phyloP scores from a whole-genome alignment of 768 basidiomycete species.

The Calvatia gigantea region DNA sequence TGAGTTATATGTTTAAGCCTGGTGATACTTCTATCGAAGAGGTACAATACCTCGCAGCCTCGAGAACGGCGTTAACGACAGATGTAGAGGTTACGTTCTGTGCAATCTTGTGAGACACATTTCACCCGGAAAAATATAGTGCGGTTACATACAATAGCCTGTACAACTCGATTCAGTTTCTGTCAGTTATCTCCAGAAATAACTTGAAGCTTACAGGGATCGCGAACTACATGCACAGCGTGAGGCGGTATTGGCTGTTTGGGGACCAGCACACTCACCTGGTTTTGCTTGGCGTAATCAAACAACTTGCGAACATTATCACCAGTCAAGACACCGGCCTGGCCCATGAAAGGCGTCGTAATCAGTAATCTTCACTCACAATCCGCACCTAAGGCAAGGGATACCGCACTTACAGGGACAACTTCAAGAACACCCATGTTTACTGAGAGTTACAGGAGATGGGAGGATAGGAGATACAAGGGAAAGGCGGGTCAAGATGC shows the following conservation, averaged over 20 bases:
- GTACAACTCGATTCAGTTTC: slow-evolving; percentile 13
- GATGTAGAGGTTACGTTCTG: slow-evolving; percentile 98
- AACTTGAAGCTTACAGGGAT: slow-evolving; percentile 63
- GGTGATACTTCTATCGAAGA: slow-evolving; percentile 1
- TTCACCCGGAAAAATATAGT: too few species aligned
- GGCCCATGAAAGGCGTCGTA: slow-evolving; percentile 7
- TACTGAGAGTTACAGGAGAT: neutral
- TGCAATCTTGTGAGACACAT: neutral
- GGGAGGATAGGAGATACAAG: neutral
- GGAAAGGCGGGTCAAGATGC: slow-evolving; percentile 8
- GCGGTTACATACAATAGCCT: slow-evolving; percentile 86
- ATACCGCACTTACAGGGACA: slow-evolving; percentile 61
- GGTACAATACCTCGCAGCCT: slow-evolving; percentile 77
- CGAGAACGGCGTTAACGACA: slow-evolving; percentile 88
- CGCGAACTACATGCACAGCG: slow-evolving; percentile 54
- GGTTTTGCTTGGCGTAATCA: slow-evolving; percentile 85
- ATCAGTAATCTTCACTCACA: neutral
- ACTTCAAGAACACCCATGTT: slow-evolving; percentile 81
- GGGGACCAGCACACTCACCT: slow-evolving; percentile 44
- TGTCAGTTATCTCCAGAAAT: neutral
- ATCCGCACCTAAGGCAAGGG: neutral
- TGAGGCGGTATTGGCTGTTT: neutral
- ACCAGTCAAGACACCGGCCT: slow-evolving; percentile 96
- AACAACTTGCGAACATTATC: slow-evolving; percentile 94
- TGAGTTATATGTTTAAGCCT: slow-evolving; percentile 25